Evolutionary conservation across 2,329 filamentous ascomycete species (phyloP).

Genomic region (Dissoconium aciculare): DNA sequence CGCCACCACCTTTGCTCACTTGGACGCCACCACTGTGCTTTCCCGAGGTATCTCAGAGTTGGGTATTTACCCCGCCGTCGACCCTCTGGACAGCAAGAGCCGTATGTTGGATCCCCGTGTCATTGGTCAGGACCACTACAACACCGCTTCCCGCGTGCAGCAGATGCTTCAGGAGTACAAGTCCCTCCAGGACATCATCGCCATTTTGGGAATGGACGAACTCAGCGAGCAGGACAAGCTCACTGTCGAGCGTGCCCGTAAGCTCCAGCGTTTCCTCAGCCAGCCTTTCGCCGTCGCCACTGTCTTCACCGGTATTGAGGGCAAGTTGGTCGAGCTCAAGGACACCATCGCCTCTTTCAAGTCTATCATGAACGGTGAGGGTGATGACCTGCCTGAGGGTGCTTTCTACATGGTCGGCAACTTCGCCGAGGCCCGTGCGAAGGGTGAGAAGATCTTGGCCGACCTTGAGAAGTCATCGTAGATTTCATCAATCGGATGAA

Average conservation of each 20-base stretch:
- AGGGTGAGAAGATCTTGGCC: constrained; percentile 99
- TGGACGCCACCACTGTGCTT: constrained; percentile 99
- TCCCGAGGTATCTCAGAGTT: constrained; percentile 99
- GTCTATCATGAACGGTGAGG: constrained; percentile 87
- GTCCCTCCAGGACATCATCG: constrained; percentile 97
- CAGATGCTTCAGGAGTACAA: constrained; percentile 99
- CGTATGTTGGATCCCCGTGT: constrained; percentile 99
- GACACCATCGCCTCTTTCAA: constrained; percentile 97
- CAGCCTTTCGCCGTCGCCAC: constrained; percentile 91
- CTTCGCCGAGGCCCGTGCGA: constrained; percentile 77
- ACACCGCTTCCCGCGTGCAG: constrained; percentile 86
- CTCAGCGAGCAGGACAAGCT: constrained; percentile 98
- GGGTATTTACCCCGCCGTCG: constrained; percentile 99
- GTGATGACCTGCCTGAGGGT: constrained; percentile 88
- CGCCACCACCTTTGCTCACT: constrained; percentile 97
- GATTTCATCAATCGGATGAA: constrained; percentile 5
- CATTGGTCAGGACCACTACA: constrained; percentile 95
- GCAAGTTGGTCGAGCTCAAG: constrained; percentile 94
- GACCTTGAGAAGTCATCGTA: constrained; percentile 51
- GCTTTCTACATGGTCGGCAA: constrained; percentile 98
- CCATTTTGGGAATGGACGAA: constrained; percentile 99
- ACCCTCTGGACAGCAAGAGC: constrained; percentile 98
- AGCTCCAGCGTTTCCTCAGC: constrained; percentile 98
- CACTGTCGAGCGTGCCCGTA: constrained; percentile 99
- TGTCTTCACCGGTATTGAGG: constrained; percentile 89